phyloP scores from a whole-genome alignment of 495 filamentous ascomycete species.

The Darksidea phi region DNA sequence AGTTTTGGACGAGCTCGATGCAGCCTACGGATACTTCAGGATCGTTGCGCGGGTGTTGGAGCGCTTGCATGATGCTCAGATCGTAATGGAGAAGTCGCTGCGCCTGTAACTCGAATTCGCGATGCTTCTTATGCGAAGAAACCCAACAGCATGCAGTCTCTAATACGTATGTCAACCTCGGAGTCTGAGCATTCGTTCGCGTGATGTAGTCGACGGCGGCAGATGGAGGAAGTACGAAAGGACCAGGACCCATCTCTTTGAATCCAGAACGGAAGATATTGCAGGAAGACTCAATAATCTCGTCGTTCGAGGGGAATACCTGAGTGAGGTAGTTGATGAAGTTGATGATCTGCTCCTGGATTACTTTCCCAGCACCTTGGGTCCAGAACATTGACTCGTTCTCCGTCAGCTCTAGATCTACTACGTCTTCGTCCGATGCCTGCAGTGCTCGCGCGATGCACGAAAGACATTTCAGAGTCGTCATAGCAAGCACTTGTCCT shows the following conservation, averaged over 20 bases:
- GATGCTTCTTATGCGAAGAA: conserved; percentile 55
- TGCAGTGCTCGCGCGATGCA: conserved; percentile 81
- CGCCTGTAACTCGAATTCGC: conserved; percentile 55
- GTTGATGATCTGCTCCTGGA: conserved; percentile 61
- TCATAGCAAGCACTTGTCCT: conserved; percentile 56
- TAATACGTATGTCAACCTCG: conserved; percentile 71
- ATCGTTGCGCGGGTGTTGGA: conserved; percentile 60
- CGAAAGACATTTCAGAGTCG: conserved; percentile 69
- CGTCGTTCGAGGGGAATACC: conserved; percentile 49
- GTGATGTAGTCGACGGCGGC: conserved; percentile 71
- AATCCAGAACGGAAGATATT: conserved; percentile 75
- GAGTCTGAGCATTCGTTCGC: conserved; percentile 59
- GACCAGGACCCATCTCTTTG: conserved; percentile 70
- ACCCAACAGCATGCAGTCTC: conserved; percentile 76
- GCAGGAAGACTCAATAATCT: conserved; percentile 74
- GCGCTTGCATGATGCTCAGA: conserved; percentile 30
- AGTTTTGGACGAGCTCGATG: conserved; percentile 67
- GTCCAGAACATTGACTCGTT: conserved; percentile 60
- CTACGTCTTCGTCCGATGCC: conserved; percentile 63
- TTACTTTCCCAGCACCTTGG: conserved; percentile 50
- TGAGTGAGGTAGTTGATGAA: conserved; percentile 56
- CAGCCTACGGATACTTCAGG: conserved; percentile 77
- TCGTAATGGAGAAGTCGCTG: conserved; percentile 58
- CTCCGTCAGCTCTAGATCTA: conserved; percentile 57
- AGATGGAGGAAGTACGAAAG: conserved; percentile 72